Evolutionary conservation across 495 filamentous ascomycete genomes (phyloP), one percentile per base, ranked within the genome.

Genomic region (Viridothelium virens): DNA sequence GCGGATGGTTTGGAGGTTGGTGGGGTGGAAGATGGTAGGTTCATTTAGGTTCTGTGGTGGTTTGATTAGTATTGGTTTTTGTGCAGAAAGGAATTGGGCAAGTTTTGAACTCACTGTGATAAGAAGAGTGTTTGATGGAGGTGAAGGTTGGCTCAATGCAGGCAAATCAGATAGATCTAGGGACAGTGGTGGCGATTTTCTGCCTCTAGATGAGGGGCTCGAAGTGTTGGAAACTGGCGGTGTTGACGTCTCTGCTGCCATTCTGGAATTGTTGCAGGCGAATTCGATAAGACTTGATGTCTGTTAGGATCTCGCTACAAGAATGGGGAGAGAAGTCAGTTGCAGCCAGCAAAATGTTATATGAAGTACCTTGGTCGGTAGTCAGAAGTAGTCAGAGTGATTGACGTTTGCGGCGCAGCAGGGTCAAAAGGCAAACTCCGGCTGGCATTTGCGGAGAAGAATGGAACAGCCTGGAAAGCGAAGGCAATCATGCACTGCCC

Each of bases 101-200:
- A 11, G 33, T 14, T 9, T 5, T 16, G 37, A 6, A 34, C 68
- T 48, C 47, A 67, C 68, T 44, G 73, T 74, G 76, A 98, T 91
- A 65, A 98, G 83, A 62, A 98, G 89, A 0, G 92, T 97, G 79
- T 98, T 98, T 66, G 91, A 89, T 41, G 93, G 91, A 33, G 89
- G 86, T 2, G 90, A 84, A 5, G 94, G 93, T 72, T 87, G 83
- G n/a, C 79, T 78, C 36, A 96, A 81, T 2, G 91, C 83, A 41
- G 93, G 93, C 25, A 97, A 74, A 73, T 81, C 87, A 67, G 87
- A 87, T 41, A 98, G 82, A 75, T 97, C 93, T 65, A 98, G 81
- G 3, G 86, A 87, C 63, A 94, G 84, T n/a, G 70, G 70, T n/a
- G 82, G 81, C 48, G 85, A 81, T 62, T 73, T 76, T 11, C 37